Conservation (phyloP, 768 basidiomycete genomes). For the Gymnopilus junonius region DNA sequence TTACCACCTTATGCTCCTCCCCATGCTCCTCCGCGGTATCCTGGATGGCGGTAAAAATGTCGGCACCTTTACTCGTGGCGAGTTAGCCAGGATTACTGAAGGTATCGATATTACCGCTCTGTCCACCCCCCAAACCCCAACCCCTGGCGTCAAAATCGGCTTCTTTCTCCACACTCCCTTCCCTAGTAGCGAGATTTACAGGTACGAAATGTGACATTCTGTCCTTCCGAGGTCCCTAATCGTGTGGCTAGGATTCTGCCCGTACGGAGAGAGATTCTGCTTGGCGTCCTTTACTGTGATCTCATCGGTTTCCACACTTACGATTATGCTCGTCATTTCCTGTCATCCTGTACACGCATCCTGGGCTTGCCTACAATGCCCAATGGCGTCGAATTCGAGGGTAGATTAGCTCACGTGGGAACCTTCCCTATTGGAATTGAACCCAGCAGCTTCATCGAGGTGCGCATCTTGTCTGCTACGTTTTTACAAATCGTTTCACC, state of each 20-base stretch:
- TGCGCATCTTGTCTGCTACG: constrained; percentile 30
- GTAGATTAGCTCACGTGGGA: constrained; percentile 94
- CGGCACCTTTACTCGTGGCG: constrained; percentile 60
- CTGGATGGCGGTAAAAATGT: constrained; percentile 70
- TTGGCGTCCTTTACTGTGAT: constrained; percentile 94
- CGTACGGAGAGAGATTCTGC: constrained; percentile 95
- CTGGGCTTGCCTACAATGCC: constrained; percentile 96
- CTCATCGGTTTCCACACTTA: constrained; percentile 99
- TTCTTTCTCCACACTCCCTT: constrained; percentile 99
- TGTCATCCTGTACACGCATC: constrained; percentile 97
- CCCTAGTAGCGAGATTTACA: constrained; percentile 96
- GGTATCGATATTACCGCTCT: constrained; percentile 62
- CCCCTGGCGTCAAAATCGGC: constrained; percentile 88
- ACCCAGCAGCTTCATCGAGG: constrained; percentile 87
- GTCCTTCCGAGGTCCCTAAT: constrained; percentile 13
- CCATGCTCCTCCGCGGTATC: constrained; percentile 90
- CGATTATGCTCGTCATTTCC: constrained; percentile 99
- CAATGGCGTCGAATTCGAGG: constrained; percentile 96
- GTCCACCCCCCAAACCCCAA: constrained; percentile 37
- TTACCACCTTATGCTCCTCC: constrained; percentile 97
- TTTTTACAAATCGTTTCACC: background rate
- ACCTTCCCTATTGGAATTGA: constrained; percentile 99
- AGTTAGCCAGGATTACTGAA: constrained; percentile 73
- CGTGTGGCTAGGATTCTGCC: constrained; percentile 77
- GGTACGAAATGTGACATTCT: constrained; percentile 51